Percentiles rank a stretch among this genome's conserved stretches.
Conservation (phyloP, 768 basidiomycete genomes). For the Hortiboletus flavorubellus region DNA sequence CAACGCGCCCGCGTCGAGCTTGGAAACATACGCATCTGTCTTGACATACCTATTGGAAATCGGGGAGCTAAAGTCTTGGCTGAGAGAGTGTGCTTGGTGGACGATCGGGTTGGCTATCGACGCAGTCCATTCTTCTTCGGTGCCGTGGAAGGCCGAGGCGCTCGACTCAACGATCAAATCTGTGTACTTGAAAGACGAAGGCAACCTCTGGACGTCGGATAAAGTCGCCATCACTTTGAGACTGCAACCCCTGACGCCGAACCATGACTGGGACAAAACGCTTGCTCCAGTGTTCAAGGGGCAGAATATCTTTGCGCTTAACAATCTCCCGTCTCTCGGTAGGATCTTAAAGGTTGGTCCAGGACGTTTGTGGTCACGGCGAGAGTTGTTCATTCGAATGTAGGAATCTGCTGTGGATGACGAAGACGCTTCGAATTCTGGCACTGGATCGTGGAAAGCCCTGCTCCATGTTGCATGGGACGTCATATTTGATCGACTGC, state of each 20-base stretch:
- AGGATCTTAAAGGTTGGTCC: constrained; percentile 69
- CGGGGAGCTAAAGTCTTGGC: constrained; percentile 85
- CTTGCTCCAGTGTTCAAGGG: constrained; percentile 77
- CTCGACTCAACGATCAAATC: constrained; percentile 45
- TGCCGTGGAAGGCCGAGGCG: constrained; percentile 71
- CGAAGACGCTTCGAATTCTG: constrained; percentile 48
- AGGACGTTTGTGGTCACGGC: neutral
- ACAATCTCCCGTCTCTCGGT: constrained; percentile 74
- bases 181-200: constrained; percentile 39
- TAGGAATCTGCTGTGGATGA: constrained; percentile 61
- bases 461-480: constrained; percentile 93
- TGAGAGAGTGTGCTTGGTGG: constrained; percentile 92
- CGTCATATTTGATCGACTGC: constrained; percentile 70
- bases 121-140: constrained; percentile 51
- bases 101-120: constrained; percentile 63
- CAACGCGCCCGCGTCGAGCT: constrained; percentile 50
- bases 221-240: constrained; percentile 79
- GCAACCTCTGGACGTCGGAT: constrained; percentile 74
- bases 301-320: constrained; percentile 58
- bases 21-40: constrained; percentile 55
- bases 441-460: constrained; percentile 74
- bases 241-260: constrained; percentile 58
- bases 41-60: constrained; percentile 60
- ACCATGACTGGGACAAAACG: constrained; percentile 62
- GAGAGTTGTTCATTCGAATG: constrained; percentile 8